Evolutionary conservation across 176 grass and related monocot species (phyloP), one percentile per base, ranked within the genome.

Genomic region (Juncus inflexus): DNA sequence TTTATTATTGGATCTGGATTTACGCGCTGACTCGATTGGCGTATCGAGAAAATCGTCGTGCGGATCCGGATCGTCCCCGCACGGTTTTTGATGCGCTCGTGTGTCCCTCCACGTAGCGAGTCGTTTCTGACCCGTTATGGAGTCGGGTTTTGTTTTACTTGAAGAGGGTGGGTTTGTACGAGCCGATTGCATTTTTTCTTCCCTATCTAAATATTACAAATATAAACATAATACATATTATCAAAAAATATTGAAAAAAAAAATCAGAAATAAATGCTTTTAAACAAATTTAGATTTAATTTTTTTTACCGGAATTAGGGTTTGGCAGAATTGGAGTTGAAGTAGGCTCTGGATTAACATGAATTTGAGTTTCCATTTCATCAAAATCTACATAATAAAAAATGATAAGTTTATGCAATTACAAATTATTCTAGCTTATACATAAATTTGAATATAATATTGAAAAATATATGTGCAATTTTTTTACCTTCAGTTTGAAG

Each of bases 11-110:
- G 35, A 40, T 8, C 50, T 69, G 57, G 43, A 65, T 67, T 83
- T 81, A 73, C 72, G 67, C 19, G 64, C 58, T 66, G 62, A 72
- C 28, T 95, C 90, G 55, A 90, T 77, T 51, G 90, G 90, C 73
- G 86, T 95, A 73, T 83, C 61, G 9, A 95, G 90, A 66, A 95
- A 95, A 74, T 95, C 86, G 40, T 95, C 83, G 76, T 86, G 86
- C 39, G 77, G 86, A 77, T 95, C 82, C 55, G 80, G 86, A 72
- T 95, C 77, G 13, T 69, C 74, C 69, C 69, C 65, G n/a, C 70
- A 74, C 69, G 79, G 74, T 83, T 86, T 86, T 71, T 86, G 84
- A 68, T 19, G 50, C 12, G 59, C 76, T 61, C 80, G 67, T 45
- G 86, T 90, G 42, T 79, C 86, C 52, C 90, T 90, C 90, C 86